Evolutionary conservation across 1,284 basidiomycete genomes (phyloP).

Genomic region (Naganishia sp.): DNA sequence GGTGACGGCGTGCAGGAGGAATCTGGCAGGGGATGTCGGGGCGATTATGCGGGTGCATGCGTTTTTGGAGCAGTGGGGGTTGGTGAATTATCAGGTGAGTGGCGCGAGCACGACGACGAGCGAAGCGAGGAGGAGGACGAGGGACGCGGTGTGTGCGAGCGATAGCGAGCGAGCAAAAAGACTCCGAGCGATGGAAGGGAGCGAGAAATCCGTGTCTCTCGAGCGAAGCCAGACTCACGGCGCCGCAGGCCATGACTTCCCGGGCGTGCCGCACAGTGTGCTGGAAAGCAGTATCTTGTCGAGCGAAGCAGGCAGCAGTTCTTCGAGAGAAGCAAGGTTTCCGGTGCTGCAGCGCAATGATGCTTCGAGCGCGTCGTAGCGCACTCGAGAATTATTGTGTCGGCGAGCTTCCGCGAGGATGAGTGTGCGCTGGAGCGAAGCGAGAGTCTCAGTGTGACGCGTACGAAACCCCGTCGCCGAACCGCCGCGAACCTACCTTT

Average conservation of each 20-base stretch:
- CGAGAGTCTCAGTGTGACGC: neutral
- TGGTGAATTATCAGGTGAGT: conserved; percentile 95
- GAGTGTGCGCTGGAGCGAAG: neutral
- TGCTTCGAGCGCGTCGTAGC: too few relatives aligned
- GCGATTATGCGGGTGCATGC: conserved; percentile 99
- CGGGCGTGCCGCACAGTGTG: too few relatives aligned
- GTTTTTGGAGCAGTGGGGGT: conserved; percentile 97
- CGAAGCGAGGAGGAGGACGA: neutral
- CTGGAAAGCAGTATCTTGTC: too few relatives aligned
- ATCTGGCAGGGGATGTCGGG: conserved; percentile 96
- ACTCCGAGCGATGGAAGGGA: neutral
- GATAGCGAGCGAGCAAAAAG: neutral
- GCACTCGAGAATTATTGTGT: too few relatives aligned
- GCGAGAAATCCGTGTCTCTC: neutral
- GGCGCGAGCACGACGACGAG: neutral
- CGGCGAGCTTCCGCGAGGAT: too few relatives aligned
- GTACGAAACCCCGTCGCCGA: too few relatives aligned
- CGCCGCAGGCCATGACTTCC: too few relatives aligned
- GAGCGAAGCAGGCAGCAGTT: too few relatives aligned
- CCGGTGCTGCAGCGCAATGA: neutral
- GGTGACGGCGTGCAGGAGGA: conserved; percentile 92
- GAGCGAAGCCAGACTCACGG: neutral
- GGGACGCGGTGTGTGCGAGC: too few relatives aligned
- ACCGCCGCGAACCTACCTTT: too few relatives aligned
- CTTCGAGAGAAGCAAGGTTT: neutral